phyloP scores from a whole-genome alignment of 2,329 filamentous ascomycete species.

The Penicillium griseofulvum region DNA sequence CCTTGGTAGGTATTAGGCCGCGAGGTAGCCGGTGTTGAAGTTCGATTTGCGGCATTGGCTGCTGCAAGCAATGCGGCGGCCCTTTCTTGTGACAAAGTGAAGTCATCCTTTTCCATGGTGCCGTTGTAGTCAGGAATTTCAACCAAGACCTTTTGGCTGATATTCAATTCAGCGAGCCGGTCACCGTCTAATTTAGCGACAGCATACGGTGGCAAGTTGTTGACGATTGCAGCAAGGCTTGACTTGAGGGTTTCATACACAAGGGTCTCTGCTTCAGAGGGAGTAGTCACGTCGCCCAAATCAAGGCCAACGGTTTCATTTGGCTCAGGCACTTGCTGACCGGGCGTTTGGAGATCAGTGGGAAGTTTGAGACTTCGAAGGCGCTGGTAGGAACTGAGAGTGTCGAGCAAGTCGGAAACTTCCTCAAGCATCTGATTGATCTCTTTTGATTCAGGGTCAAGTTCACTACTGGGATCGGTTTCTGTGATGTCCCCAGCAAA shows the following conservation, averaged over 20 bases:
- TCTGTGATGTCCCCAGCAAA: conserved; percentile 25
- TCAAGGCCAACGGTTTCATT: conserved; percentile 25
- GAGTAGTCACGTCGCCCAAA: conserved; percentile 48
- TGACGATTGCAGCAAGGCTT: conserved; percentile 70
- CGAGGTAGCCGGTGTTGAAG: conserved; percentile 34
- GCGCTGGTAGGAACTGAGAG: conserved; percentile 60
- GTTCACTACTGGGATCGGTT: conserved; percentile 23
- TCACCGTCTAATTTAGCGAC: conserved; percentile 84
- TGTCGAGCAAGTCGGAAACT: conserved; percentile 60
- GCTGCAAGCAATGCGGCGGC: conserved; percentile 33
- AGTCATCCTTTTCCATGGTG: conserved; percentile 79
- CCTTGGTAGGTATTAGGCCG: conserved; percentile 32
- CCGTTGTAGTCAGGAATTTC: conserved; percentile 72
- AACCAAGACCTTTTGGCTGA: conserved; percentile 74
- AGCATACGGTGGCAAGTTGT: conserved; percentile 75
- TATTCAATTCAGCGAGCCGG: conserved; percentile 76
- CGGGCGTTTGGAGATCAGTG: conserved; percentile 1
- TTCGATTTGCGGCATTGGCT: conserved; percentile 31
- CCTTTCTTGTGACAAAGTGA: conserved; percentile 52
- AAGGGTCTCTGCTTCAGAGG: conserved; percentile 55
- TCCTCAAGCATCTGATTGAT: conserved; percentile 54
- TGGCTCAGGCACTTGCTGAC: conserved; percentile 33
- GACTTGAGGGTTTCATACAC: conserved; percentile 72
- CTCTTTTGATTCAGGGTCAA: conserved; percentile 44
- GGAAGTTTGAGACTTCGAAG: conserved; percentile 53